Percentiles rank a stretch among this genome's conserved stretches.
Conservation (phyloP, 768 basidiomycete genomes). For the Lactifluus hygrophoroides region DNA sequence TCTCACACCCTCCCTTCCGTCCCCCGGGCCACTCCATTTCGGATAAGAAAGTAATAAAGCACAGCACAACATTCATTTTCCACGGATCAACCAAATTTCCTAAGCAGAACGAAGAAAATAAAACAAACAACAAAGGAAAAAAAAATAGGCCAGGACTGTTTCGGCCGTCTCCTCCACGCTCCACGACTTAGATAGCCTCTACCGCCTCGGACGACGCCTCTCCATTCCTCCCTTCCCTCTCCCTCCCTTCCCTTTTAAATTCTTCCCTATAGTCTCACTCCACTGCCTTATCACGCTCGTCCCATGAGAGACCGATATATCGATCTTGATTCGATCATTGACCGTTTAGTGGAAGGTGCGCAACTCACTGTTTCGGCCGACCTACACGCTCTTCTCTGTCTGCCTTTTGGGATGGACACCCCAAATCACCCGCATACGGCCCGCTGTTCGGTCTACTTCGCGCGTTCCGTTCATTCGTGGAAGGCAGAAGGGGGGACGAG, state of each 20-base stretch:
- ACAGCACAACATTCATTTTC: neutral
- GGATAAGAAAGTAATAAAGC: neutral
- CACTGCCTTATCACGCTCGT: neutral
- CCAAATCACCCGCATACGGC: neutral
- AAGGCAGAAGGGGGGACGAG: too few relatives aligned
- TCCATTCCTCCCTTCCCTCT: too few relatives aligned
- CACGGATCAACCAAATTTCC: neutral
- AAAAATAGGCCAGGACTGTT: neutral
- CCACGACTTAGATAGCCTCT: neutral
- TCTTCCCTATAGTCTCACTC: neutral
- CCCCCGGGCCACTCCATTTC: neutral
- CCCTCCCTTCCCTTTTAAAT: neutral
- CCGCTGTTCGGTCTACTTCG: neutral
- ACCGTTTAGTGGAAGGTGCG: slow-evolving; percentile 94
- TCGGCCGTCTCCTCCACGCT: neutral
- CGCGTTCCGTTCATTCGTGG: neutral
- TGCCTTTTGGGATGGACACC: neutral
- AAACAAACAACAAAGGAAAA: too few relatives aligned
- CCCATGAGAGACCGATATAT: slow-evolving; percentile 70
- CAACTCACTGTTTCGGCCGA: slow-evolving; percentile 3
- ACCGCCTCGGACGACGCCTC: neutral
- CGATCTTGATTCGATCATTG: slow-evolving; percentile 98
- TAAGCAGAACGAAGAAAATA: neutral
- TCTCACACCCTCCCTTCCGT: too few relatives aligned
- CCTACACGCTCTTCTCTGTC: neutral